phyloP scores from a whole-genome alignment of 108 stramenopile genomes.

The Pseudonitzschia pungens region DNA sequence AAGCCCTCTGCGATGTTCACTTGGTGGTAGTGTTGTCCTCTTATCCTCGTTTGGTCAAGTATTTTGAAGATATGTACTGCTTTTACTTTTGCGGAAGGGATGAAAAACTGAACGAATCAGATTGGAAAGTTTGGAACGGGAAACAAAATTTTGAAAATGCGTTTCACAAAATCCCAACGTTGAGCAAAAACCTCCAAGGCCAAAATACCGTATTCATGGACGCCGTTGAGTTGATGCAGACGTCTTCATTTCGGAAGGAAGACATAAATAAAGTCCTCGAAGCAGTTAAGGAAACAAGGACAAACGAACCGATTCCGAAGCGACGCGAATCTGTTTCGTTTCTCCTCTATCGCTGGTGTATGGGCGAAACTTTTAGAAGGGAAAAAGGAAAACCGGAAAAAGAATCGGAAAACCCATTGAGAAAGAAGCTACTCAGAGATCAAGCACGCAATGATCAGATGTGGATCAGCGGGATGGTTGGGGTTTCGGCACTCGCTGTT shows the following conservation, averaged over 20 bases:
- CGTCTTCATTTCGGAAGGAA: conserved; percentile 55
- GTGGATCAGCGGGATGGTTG: conserved; percentile 60
- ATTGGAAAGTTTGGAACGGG: conserved; percentile 43
- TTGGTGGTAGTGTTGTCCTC: conserved; percentile 62
- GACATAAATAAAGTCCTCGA: conserved; percentile 51
- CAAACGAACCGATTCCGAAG: conserved; percentile 26
- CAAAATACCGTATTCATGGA: conserved; percentile 32
- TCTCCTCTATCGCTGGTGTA: conserved; percentile 46
- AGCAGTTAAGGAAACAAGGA: conserved; percentile 39
- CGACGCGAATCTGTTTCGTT: conserved; percentile 21
- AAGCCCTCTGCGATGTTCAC: conserved; percentile 70
- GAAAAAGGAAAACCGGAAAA: conserved; percentile 13
- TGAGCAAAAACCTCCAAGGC: conserved; percentile 5
- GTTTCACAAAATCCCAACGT: conserved; percentile 45
- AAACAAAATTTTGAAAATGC: conserved; percentile 54
- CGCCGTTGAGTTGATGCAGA: conserved; percentile 71
- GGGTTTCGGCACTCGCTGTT: conserved; percentile 42
- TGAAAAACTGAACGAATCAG: neutral
- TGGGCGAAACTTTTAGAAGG: conserved; percentile 44
- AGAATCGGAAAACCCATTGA: conserved; percentile 26
- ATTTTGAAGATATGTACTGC: conserved; percentile 57
- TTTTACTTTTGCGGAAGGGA: conserved; percentile 44
- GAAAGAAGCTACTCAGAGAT: conserved; percentile 49
- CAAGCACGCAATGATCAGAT: conserved; percentile 54
- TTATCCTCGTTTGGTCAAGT: conserved; percentile 48